Conservation (phyloP, 441 rosid species). For the Breynia disticha region DNA sequence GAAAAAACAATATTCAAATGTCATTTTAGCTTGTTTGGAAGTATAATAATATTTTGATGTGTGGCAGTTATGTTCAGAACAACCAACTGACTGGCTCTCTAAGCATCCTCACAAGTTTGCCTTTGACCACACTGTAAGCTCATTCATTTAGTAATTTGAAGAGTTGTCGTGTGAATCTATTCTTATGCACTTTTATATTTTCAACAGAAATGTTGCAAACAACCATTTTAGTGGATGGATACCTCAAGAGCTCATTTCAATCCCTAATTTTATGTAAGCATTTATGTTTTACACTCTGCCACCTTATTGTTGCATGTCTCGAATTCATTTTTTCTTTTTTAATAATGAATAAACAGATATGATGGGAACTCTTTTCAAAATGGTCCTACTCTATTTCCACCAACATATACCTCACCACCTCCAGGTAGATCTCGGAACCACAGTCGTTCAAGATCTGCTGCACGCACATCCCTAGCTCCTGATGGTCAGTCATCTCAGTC, state of each 20-base stretch:
- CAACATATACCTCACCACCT: conserved; percentile 46
- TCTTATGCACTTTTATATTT: conserved; percentile 16
- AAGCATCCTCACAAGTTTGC: conserved; percentile 46
- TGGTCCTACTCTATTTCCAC: conserved; percentile 70
- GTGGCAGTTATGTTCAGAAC: conserved; percentile 76
- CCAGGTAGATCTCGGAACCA: conserved; percentile 32
- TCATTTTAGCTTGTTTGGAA: conserved; percentile 8
- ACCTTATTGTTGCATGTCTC: conserved; percentile 3
- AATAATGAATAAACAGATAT: conserved; percentile 41
- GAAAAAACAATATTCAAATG: not conserved
- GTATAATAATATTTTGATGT: conserved; percentile 23
- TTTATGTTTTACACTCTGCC: conserved; percentile 2
- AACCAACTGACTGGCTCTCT: conserved; percentile 82
- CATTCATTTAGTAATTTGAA: not conserved
- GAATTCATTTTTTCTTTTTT: conserved; percentile 12
- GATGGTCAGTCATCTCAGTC: conserved; percentile 33
- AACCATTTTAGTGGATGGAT: conserved; percentile 86
- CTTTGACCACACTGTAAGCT: conserved; percentile 76
- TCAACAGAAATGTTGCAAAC: conserved; percentile 79
- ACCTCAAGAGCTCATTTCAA: conserved; percentile 59
- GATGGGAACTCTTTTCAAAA: conserved; percentile 80
- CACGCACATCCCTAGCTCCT: conserved; percentile 26
- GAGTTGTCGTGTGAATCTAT: not conserved
- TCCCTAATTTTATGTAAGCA: conserved; percentile 62
- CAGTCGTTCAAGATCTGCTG: conserved; percentile 34